Evolutionary conservation across 208 protist species (phyloP), one percentile per base, ranked within the genome.

Genomic region (Endotrypanum monterogeii): DNA sequence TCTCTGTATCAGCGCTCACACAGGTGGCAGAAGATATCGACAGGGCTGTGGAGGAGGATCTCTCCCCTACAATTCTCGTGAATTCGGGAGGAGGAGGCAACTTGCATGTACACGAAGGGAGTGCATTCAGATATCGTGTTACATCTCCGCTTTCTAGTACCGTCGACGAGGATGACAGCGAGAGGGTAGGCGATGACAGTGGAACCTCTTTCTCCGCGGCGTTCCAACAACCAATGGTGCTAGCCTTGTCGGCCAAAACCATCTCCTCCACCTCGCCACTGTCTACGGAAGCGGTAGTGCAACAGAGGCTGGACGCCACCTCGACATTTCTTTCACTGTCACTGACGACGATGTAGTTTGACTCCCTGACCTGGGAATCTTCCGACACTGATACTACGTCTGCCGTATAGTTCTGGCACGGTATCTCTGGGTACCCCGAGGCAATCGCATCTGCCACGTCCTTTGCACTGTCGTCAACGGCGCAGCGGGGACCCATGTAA

Each of bases 401-500:
- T n/a, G 46, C 66, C 32, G 48, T 46, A 32, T 30, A 18, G 50
- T 44, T 16, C 25, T 28, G 23, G 14, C 3, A 50, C 66, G 25
- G 46, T 32, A 32, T 28, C 46, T 58, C 14, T 25, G 12, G 28
- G 30, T 39, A 18, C 35, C 18, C 28, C 12, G 63, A 54, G 63
- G 20, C 18, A 30, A 37, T 3, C 16, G 18, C 63, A 68, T 25
- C 12, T 18, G 44, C 20, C n/a, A 37, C 63, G 18, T 20, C 63
- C 25, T 32, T 44, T 12, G 12, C 28, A 25, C 14, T 35, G 14
- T 50, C 76, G 25, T 79, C 69, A 50, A 80, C 70, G 3, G 79
- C 84, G 3, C 39, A 44, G 18, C 92, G 82, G 25, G 92, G 89
- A 0, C 92, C 92, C 89, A 96, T 92, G 67, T 94, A 96, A 35